Conservation (phyloP, 768 basidiomycete species). For the Austroboletus festivus region DNA sequence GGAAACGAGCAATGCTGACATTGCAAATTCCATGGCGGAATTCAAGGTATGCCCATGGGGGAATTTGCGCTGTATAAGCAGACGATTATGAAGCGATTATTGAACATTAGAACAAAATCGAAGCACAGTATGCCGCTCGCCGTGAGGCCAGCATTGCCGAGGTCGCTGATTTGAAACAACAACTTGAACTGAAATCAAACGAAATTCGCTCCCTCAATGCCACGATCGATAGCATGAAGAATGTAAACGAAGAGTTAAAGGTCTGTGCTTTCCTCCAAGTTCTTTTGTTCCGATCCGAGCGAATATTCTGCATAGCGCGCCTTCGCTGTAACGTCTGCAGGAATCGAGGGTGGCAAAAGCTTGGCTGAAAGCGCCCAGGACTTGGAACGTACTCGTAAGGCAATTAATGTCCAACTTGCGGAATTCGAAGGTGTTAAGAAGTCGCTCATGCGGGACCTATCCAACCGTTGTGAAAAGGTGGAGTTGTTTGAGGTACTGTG, state of each 20-base stretch:
- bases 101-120: constrained; percentile 74
- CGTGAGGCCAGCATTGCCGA: constrained; percentile 87
- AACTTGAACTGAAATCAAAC: constrained; percentile 77
- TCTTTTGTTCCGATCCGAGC: constrained; percentile 4
- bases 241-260: constrained; percentile 97
- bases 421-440: constrained; percentile 99
- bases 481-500: constrained; percentile 12
- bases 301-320: constrained; percentile 62
- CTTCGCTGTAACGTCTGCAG: constrained; percentile 94
- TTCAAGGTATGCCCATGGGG: constrained; percentile 62
- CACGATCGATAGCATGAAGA: constrained; percentile 89
- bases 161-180: constrained; percentile 82
- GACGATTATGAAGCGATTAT: constrained; percentile 1
- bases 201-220: constrained; percentile 84
- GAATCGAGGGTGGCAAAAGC: constrained; percentile 95
- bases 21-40: constrained; percentile 82
- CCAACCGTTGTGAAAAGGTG: constrained; percentile 99
- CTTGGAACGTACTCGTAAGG: constrained; percentile 93
- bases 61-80: not conserved
- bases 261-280: constrained; percentile 41
- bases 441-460: constrained; percentile 96
- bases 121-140: constrained; percentile 89
- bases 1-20: constrained; percentile 78
- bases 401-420: constrained; percentile 95
- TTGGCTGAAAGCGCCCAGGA: constrained; percentile 97